Base-by-base conservation (phyloP, 768 basidiomycete species). In the Tulasnella calospora region DNA sequence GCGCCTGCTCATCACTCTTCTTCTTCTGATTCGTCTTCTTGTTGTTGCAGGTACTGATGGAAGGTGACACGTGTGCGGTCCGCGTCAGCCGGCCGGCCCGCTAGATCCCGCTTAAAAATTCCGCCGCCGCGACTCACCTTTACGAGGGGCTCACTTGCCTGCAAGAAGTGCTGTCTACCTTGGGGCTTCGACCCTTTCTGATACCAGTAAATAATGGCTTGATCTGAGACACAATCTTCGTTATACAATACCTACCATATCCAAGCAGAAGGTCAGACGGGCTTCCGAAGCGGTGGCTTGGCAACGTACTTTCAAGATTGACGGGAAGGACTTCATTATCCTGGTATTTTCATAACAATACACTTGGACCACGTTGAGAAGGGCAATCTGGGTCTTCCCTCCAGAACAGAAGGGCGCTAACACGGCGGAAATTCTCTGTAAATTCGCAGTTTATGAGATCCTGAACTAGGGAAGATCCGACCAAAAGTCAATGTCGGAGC, bases 161-260 rank as follows among this genome's bases (percentile, higher is more conserved):
- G 96, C 81, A 98, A 86, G 88, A 99, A 98, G 84, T 96, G 93
- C 84, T 98, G 95, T 83, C 92, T 91, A 72, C 96, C 97, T 84
- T 98, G 94, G 0, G 95, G 90, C 85, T 95, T 98, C 71, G 96
- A 93, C 74, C 98, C 97, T 86, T 99, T 99, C 86, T 94, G 92
- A 85, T 95, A 88, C 97, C 97, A 99, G 85, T 98, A 99, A 79
- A 98, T 92, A 82, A 99, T 96, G 79, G 96, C 96, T 83, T 96
- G 92, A 83, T 96, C 95, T 77, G 95, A 94, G 81, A 98, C 89
- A 85, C 95, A 95, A 82, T 99, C 97, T 82, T 93, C 91, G 86
- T 96, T 96, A 86, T 98, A 98, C 84, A 98, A 87, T 81, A 96
- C 92, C 94, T 95, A 82, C 61, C 30, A 41, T 10, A 17, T n/a